Evolutionary conservation across 2,329 filamentous ascomycete genomes (phyloP).

Genomic region (Canariomyces notabilis): DNA sequence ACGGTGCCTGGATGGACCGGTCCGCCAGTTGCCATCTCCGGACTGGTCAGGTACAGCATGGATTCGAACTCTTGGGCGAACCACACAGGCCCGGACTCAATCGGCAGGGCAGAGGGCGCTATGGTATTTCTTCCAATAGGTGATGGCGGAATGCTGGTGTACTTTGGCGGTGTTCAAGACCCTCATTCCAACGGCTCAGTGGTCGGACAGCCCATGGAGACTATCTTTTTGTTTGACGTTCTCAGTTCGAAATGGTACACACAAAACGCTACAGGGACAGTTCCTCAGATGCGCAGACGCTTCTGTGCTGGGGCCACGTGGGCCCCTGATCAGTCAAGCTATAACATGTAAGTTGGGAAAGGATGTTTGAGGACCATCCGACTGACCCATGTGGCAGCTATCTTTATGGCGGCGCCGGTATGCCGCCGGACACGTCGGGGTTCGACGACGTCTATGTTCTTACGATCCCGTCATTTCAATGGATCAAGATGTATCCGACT

Average conservation of each 20-base stretch:
- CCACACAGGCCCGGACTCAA: conserved; percentile 47
- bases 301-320: conserved; percentile 60
- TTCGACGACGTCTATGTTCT: conserved; percentile 61
- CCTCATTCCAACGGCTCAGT: conserved; percentile 42
- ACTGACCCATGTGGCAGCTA: conserved; percentile 40
- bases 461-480: conserved; percentile 57
- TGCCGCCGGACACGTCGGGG: conserved; percentile 42
- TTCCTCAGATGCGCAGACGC: conserved; percentile 48
- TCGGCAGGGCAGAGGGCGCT: conserved; percentile 53
- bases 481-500: conserved; percentile 52
- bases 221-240: conserved; percentile 58
- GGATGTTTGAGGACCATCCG: neutral
- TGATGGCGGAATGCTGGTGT: conserved; percentile 54
- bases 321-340: conserved; percentile 54
- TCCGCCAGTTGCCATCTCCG: conserved; percentile 42
- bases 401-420: conserved; percentile 53
- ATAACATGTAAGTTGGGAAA: conserved; percentile 52
- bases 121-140: conserved; percentile 57
- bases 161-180: conserved; percentile 56
- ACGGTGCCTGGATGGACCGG: conserved; percentile 49
- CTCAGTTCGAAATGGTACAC: conserved; percentile 55
- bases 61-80: conserved; percentile 47
- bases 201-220: conserved; percentile 41
- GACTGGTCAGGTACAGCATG: conserved; percentile 55
- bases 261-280: conserved; percentile 50